Evolutionary conservation across 2,329 filamentous ascomycete genomes (phyloP).

Genomic region (Curvularia eragrostidis): DNA sequence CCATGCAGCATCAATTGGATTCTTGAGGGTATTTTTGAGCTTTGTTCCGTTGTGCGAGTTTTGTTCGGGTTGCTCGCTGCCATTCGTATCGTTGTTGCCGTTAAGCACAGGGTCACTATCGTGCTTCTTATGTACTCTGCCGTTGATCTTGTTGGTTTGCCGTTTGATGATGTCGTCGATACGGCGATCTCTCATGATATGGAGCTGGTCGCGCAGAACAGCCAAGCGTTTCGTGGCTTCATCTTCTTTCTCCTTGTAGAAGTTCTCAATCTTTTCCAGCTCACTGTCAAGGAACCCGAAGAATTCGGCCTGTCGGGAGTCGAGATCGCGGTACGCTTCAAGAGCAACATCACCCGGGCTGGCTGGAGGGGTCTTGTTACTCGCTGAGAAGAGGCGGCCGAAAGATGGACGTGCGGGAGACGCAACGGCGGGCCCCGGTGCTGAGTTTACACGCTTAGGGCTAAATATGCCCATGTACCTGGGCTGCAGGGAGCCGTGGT

Average conservation of each 20-base stretch:
- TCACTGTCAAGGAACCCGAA: constrained; percentile 83
- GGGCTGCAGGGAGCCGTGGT: constrained; percentile 36
- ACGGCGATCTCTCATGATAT: constrained; percentile 88
- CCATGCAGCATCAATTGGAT: constrained; percentile 53
- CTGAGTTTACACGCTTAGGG: constrained; percentile 53
- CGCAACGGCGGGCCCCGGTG: constrained; percentile 34
- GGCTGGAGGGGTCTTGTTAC: constrained; percentile 46
- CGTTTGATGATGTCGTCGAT: constrained; percentile 70
- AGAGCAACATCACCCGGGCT: constrained; percentile 58
- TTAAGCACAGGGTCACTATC: constrained; percentile 18
- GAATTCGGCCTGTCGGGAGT: constrained; percentile 81
- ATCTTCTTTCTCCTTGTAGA: constrained; percentile 87
- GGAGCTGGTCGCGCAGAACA: constrained; percentile 80
- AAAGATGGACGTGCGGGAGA: constrained; percentile 46
- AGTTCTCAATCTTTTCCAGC: constrained; percentile 87
- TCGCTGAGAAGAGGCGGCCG: constrained; percentile 54
- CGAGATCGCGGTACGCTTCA: constrained; percentile 68
- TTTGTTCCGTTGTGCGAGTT: constrained; percentile 21
- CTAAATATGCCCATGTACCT: constrained; percentile 49
- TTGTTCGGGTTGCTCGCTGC: constrained; percentile 31
- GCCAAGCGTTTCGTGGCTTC: constrained; percentile 77
- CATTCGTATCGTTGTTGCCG: constrained; percentile 30
- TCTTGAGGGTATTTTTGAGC: constrained; percentile 32
- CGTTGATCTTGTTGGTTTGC: constrained; percentile 47
- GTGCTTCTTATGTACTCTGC: constrained; percentile 33